Evolutionary conservation across 768 basidiomycete species (phyloP).

Genomic region (Fomitopsis serialis): DNA sequence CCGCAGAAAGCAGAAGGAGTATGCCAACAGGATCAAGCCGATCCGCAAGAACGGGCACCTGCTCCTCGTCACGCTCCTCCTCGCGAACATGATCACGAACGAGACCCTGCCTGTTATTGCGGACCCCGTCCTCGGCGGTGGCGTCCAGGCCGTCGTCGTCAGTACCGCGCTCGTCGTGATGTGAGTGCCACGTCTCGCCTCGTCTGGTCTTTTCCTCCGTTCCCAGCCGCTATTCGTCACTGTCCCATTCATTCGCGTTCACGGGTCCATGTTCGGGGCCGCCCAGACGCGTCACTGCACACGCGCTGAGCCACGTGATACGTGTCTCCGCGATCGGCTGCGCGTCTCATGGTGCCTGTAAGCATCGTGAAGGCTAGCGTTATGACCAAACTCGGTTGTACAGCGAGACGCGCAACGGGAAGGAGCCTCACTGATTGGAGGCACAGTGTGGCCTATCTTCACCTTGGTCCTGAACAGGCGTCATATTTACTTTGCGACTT

Average conservation of each 20-base stretch:
- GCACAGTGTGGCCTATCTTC: too few species aligned
- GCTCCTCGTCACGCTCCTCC: slow-evolving; percentile 73
- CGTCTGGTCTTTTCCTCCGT: not conserved
- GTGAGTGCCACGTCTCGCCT: slow-evolving; percentile 42
- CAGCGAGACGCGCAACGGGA: too few species aligned
- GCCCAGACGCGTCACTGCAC: not conserved
- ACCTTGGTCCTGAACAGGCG: too few species aligned
- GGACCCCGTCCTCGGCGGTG: slow-evolving; percentile 75
- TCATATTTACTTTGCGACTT: not conserved
- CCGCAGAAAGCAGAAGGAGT: slow-evolving; percentile 68
- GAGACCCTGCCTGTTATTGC: slow-evolving; percentile 83
- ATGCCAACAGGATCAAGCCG: slow-evolving; percentile 83
- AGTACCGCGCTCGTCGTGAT: slow-evolving; percentile 85
- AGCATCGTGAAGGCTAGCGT: too few species aligned
- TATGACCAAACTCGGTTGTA: too few species aligned
- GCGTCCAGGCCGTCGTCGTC: slow-evolving; percentile 69
- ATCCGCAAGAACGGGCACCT: slow-evolving; percentile 81
- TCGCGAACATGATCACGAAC: slow-evolving; percentile 91
- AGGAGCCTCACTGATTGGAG: too few species aligned
- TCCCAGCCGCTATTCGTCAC: not conserved
- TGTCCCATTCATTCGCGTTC: not conserved
- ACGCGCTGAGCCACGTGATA: not conserved
- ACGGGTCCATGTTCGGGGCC: not conserved
- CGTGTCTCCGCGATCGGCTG: not conserved
- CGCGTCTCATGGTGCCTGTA: too few species aligned